Base-by-base conservation (phyloP, 352 stramenopile species). In the Sclerospora graminicola region DNA sequence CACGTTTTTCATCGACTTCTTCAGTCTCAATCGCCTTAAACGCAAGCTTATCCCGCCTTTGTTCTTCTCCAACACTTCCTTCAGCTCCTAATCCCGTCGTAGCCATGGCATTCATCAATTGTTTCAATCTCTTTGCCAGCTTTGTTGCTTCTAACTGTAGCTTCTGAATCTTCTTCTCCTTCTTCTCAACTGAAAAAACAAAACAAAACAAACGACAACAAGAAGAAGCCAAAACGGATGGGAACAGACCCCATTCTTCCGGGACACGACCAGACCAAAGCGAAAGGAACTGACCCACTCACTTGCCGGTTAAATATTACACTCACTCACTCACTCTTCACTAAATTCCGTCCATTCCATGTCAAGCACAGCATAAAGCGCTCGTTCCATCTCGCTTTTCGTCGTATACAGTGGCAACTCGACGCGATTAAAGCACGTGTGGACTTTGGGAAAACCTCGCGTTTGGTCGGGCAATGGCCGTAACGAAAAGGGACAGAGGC, bases 281-380 rank as follows among this genome's bases (percentile, higher is more conserved):
- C 27, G 50, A 51, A 31, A 34, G 42, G 15, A 48, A 40, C n/a
- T 42, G 43, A 50, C 27, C 4, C 39, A 44, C 42, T 18, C 38
- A 44, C 15, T 42, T 44, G 24, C 49, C 18, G 27, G 35, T 59
- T 60, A 60, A 64, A 60, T 60, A 60, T 41, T 56, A 41, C 44
- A 57, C 41, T 20, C 24, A 39, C 21, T 8, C 24, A 14, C 15
- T 67, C 47, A 91, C 51, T 89, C 73, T 16, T 88, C 75, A 32
- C 63, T 87, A 55, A 98, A 98, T 48, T 96, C 94, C 15, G 89
- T 97, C 43, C 89, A 73, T 48, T 97, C 91, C 90, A 98, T 98
- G 29, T 95, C 87, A 14, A 99, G 86, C 13, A 96, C 86, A 40
- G 96, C 76, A 39, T 86, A 95, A 1, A 99, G 69, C 20, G 95